Evolutionary conservation across 331 rosid genomes (phyloP).

Genomic region (Stylosanthes scabra): DNA sequence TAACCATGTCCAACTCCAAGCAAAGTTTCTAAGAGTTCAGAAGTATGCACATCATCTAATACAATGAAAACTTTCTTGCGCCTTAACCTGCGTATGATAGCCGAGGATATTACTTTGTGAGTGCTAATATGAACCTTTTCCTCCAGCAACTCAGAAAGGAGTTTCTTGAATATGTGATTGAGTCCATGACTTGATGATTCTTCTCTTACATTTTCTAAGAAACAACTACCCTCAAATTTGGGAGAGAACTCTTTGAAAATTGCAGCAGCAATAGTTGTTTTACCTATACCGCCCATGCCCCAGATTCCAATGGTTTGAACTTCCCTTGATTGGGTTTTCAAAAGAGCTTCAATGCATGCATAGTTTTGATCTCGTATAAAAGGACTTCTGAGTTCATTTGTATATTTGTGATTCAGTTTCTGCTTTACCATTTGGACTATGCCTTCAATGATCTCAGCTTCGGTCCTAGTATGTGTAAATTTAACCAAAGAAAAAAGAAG

Average conservation of each 20-base stretch:
- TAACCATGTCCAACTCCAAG: background rate
- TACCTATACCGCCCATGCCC: conserved; percentile 40
- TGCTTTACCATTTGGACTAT: background rate
- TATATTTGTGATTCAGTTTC: background rate
- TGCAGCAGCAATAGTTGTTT: conserved; percentile 11
- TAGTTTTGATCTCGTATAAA: background rate
- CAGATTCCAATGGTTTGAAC: conserved; percentile 12
- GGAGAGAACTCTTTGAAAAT: background rate
- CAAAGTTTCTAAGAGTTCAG: background rate
- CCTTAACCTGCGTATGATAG: background rate
- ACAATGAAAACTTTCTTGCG: conserved; percentile 21
- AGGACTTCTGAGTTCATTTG: background rate
- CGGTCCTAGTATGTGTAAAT: background rate
- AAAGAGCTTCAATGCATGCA: background rate
- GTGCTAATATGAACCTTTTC: conserved; percentile 1
- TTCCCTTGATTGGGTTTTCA: background rate
- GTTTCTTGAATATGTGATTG: background rate
- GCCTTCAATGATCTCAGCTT: background rate
- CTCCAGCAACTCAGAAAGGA: background rate
- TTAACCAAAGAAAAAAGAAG: too few relatives aligned
- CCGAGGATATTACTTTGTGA: background rate
- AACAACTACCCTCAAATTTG: background rate
- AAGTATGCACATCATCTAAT: conserved; percentile 26
- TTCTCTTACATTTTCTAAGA: background rate
- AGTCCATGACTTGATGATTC: background rate